These are phyloP conservation scores for Apostasia shenzhenica DNA, from an alignment of 106 monocot species.

Conservation along the genomic window DNA sequence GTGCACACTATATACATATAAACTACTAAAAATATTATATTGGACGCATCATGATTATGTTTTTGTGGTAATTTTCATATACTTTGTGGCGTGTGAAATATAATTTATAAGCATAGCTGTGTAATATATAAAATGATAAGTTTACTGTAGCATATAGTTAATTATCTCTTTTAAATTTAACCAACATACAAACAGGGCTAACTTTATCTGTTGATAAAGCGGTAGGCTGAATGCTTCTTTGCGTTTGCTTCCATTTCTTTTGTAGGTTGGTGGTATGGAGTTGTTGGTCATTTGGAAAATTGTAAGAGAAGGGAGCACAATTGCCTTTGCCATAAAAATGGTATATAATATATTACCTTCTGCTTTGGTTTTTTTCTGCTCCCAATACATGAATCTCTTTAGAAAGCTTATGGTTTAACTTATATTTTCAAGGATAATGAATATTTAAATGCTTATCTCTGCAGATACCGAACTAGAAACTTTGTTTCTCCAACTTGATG, in stretches of 20 bases:
- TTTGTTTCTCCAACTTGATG: too few species aligned
- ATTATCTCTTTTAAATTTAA: background rate
- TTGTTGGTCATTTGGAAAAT: constrained; percentile 73
- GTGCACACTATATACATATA: background rate
- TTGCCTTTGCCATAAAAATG: constrained; percentile 61
- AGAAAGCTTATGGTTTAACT: too few species aligned
- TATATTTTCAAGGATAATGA: too few species aligned
- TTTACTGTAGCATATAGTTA: too few species aligned
- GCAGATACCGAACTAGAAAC: too few species aligned
- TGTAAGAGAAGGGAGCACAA: constrained; percentile 50
- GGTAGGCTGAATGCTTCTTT: background rate
- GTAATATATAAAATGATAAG: background rate
- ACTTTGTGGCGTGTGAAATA: too few species aligned
- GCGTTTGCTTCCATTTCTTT: constrained; percentile 1
- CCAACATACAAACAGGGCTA: background rate
- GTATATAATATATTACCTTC: constrained; percentile 13
- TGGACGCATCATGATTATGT: too few species aligned
- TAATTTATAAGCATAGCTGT: background rate
- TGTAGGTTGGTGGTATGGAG: constrained; percentile 95
- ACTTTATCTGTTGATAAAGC: background rate
- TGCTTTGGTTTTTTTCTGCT: too few species aligned
- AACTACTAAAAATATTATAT: too few species aligned
- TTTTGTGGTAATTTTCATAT: too few species aligned
- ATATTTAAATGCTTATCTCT: too few species aligned
- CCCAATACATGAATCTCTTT: too few species aligned